Evolutionary conservation across 768 basidiomycete species (phyloP).

Genomic region (Dacryopinax primogenitus): DNA sequence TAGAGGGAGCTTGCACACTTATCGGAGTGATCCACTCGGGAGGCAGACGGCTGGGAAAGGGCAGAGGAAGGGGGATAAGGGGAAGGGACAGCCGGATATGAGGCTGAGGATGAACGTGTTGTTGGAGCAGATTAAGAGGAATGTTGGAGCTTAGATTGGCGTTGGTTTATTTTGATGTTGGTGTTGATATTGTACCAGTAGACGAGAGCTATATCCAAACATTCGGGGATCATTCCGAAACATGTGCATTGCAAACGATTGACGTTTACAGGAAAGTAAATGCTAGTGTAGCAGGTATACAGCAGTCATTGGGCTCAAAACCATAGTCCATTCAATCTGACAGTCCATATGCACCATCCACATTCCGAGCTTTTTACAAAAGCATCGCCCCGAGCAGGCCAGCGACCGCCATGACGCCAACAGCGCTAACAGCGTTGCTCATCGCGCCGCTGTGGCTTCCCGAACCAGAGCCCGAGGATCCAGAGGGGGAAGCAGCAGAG

Average conservation of each 20-base stretch:
- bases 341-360: background rate
- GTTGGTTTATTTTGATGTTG: background rate
- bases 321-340: constrained; percentile 1
- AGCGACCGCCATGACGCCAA: background rate
- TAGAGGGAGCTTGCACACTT: constrained; percentile 42
- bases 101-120: constrained; percentile 74
- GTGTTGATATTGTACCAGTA: background rate
- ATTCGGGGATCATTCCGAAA: background rate
- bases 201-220: background rate
- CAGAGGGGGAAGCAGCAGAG: constrained; percentile 14
- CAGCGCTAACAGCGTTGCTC: background rate
- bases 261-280: background rate
- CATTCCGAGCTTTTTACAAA: background rate
- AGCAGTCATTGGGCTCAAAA: background rate
- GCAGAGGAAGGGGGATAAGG: constrained; percentile 19
- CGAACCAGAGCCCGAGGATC: constrained; percentile 15
- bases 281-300: constrained; percentile 9
- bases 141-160: background rate
- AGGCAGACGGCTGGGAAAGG: constrained; percentile 15
- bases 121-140: constrained; percentile 66
- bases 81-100: constrained; percentile 57
- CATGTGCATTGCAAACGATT: constrained; percentile 2
- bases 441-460: constrained; percentile 7
- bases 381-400: background rate
- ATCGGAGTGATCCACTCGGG: constrained; percentile 36